Evolutionary conservation across 1,284 basidiomycete species (phyloP).

Genomic region (Apiotrichum sp.): DNA sequence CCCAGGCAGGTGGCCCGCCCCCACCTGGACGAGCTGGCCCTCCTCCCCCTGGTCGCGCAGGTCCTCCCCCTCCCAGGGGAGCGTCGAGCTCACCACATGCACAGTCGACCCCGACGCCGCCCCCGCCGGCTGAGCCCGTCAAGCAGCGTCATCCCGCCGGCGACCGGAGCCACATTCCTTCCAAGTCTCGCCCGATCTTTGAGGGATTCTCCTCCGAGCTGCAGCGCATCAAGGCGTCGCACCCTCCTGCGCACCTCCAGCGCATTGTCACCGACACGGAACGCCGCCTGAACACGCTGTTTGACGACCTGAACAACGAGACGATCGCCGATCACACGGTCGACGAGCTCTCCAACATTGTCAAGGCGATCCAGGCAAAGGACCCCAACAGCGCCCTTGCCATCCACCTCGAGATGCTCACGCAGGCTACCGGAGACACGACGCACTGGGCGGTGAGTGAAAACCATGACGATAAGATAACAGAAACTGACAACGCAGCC

Average conservation of each 20-base stretch:
- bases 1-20: slow-evolving; percentile 26
- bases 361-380: slow-evolving; percentile 64
- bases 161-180: slow-evolving; percentile 84
- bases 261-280: slow-evolving; percentile 83
- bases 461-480: slow-evolving; percentile 20
- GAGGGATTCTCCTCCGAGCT: slow-evolving; percentile 61
- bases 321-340: slow-evolving; percentile 67
- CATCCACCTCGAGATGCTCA: slow-evolving; percentile 73
- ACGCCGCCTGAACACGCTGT: slow-evolving; percentile 74
- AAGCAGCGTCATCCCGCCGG: slow-evolving; percentile 64
- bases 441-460: slow-evolving; percentile 63
- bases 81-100: neutral
- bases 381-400: slow-evolving; percentile 65
- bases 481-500: slow-evolving; percentile 44
- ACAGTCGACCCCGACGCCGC: slow-evolving; percentile 3
- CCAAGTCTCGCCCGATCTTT: slow-evolving; percentile 61
- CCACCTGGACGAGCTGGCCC: slow-evolving; percentile 25
- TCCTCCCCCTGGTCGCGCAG: slow-evolving; percentile 25
- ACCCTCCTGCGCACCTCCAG: slow-evolving; percentile 57
- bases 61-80: slow-evolving; percentile 14
- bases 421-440: slow-evolving; percentile 70
- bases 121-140: slow-evolving; percentile 33
- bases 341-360: slow-evolving; percentile 61
- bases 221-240: slow-evolving; percentile 57
- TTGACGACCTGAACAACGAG: slow-evolving; percentile 88